phyloP scores from a whole-genome alignment of 371 early-diverging fungal species.

The Saksenaea vasiformis region DNA sequence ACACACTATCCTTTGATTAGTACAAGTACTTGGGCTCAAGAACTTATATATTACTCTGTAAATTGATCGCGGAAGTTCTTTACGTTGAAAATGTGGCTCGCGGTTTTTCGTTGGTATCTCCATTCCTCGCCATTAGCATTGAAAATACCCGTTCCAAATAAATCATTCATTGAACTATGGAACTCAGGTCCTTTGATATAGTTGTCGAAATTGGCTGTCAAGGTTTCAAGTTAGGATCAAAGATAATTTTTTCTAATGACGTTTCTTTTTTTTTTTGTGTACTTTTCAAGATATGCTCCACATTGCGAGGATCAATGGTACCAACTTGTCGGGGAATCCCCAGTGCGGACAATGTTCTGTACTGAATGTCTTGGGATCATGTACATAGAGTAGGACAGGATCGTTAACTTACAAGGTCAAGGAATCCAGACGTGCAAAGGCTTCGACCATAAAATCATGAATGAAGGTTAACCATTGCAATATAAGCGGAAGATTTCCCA shows the following conservation, averaged over 20 bases:
- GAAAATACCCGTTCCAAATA: slow-evolving; percentile 64
- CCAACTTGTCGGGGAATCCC: slow-evolving; percentile 33
- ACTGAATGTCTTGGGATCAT: no score
- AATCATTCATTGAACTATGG: slow-evolving; percentile 18
- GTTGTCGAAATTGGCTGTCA: slow-evolving; percentile 43
- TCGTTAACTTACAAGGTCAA: slow-evolving; percentile 22
- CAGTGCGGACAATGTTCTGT: slow-evolving; percentile 26
- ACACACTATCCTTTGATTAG: slow-evolving; percentile 33
- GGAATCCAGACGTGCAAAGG: slow-evolving; percentile 17
- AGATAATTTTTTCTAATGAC: no score
- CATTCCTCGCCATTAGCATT: slow-evolving; percentile 61
- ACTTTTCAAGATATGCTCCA: slow-evolving; percentile 43
- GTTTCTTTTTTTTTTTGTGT: no score
- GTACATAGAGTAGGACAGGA: no score
- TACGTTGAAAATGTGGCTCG: slow-evolving; percentile 49
- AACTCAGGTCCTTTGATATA: slow-evolving; percentile 47
- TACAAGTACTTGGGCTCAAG: no score
- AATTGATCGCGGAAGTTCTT: slow-evolving; percentile 54
- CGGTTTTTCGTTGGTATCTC: slow-evolving; percentile 36
- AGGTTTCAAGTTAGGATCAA: not conserved
- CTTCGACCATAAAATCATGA: slow-evolving; percentile 3
- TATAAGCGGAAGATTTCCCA: slow-evolving; percentile 10
- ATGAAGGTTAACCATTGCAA: slow-evolving; percentile 6
- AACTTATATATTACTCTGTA: slow-evolving; percentile 42
- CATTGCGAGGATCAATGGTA: slow-evolving; percentile 48